phyloP scores from a whole-genome alignment of 805 yeast genomes.

The Candida easanensis region DNA sequence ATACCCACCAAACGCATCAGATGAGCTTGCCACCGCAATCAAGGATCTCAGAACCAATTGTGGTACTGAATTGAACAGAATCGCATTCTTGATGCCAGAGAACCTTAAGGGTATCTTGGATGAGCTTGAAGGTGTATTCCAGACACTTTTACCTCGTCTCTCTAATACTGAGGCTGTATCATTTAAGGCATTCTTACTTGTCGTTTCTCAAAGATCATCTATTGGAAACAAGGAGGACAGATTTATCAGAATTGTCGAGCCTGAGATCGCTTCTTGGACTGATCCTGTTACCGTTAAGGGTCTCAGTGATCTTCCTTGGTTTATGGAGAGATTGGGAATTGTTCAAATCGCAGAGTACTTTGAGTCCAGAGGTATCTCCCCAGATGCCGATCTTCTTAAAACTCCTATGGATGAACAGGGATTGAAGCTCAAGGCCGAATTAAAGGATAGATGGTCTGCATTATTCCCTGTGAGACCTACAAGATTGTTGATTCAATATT shows the following conservation, averaged over 20 bases:
- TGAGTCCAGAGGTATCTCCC: constrained; percentile 74
- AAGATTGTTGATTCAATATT: constrained; percentile 89
- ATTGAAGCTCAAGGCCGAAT: constrained; percentile 62
- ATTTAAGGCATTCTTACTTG: constrained; percentile 85
- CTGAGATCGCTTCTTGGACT: constrained; percentile 90
- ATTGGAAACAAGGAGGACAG: constrained; percentile 70
- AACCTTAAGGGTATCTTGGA: constrained; percentile 75
- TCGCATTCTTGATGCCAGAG: constrained; percentile 94
- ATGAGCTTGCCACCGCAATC: constrained; percentile 74
- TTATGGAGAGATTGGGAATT: constrained; percentile 95
- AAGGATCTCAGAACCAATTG: constrained; percentile 87
- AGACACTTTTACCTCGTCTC: constrained; percentile 67
- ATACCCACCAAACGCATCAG: constrained; percentile 63
- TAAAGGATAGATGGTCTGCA: constrained; percentile 90
- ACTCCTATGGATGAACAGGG: constrained; percentile 93
- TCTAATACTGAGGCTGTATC: constrained; percentile 92
- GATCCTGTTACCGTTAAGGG: constrained; percentile 90
- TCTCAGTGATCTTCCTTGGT: constrained; percentile 88
- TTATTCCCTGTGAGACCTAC: constrained; percentile 96
- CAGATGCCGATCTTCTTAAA: constrained; percentile 67
- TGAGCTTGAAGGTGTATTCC: constrained; percentile 80
- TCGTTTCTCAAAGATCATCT: constrained; percentile 85
- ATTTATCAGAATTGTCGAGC: constrained; percentile 87
- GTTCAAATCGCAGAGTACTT: constrained; percentile 92
- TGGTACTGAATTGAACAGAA: constrained; percentile 90